Evolutionary conservation across 2,329 filamentous ascomycete species (phyloP).

Genomic region (Akanthomyces lecanii): DNA sequence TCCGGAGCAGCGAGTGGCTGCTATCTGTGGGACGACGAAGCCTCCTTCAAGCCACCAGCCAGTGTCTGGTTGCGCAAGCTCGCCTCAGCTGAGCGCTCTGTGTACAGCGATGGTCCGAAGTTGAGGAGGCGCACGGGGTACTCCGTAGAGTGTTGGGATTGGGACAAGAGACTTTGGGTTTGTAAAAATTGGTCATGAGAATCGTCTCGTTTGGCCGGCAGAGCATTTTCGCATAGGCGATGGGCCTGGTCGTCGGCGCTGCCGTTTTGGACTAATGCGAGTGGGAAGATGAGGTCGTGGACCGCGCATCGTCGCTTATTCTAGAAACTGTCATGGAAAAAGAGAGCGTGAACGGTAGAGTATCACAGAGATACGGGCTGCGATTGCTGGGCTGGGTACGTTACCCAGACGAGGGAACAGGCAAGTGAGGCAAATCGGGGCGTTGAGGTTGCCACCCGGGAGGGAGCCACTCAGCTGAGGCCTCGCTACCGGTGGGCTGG

Average conservation of each 20-base stretch:
- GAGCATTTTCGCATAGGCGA: neutral
- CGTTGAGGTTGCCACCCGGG: neutral
- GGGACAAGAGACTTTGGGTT: neutral
- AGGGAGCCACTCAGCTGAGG: conserved; percentile 13
- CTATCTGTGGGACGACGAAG: conserved; percentile 10
- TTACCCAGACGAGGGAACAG: conserved; percentile 1
- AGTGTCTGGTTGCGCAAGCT: neutral
- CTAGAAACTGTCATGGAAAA: conserved; percentile 8
- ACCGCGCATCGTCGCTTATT: conserved; percentile 9
- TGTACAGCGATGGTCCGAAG: conserved; percentile 7
- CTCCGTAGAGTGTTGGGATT: no score
- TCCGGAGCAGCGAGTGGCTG: neutral
- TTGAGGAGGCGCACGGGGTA: neutral
- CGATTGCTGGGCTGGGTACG: conserved; percentile 6
- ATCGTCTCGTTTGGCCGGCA: neutral
- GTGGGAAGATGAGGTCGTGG: neutral
- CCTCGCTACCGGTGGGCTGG: conserved; percentile 1
- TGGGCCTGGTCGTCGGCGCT: neutral
- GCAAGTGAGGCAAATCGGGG: conserved; percentile 3
- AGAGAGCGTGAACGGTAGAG: neutral
- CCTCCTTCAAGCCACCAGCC: conserved; percentile 6
- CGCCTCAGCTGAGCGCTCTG: conserved; percentile 14
- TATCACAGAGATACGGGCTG: neutral
- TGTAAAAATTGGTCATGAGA: neutral
- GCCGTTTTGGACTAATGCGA: neutral